Evolutionary conservation across 352 stramenopile genomes (phyloP), one percentile per base, ranked within the genome.

Genomic region (Globisporangium alternatum): DNA sequence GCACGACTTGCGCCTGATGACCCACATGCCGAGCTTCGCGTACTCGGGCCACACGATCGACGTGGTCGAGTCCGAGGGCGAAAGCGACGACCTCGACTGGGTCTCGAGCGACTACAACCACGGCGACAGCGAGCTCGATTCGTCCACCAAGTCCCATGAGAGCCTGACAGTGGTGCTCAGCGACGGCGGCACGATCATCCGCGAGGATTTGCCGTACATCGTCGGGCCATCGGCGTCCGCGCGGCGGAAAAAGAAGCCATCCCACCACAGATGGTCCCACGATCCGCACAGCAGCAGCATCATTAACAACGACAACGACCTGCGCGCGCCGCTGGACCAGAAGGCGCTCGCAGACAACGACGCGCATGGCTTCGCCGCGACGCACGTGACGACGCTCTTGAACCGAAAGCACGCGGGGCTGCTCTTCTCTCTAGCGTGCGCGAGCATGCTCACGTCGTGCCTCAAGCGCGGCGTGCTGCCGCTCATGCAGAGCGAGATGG

Each of bases 391-490:
- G 31, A 65, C 67, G 43, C 74, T 80, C 65, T 55, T 55, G 19
- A 45, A 55, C 61, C 60, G 57, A 1, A 57, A 68, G 56, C 74
- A 78, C 49, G 17, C 70, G 0, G 76, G 76, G 5, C 60, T 81
- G 33, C 48, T 84, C 12, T 54, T 81, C 2, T 84, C 76, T 0
- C 71, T 75, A 8, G 64, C 61, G 28, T 78, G 72, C 21, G 71
- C 76, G 52, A 77, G 74, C 37, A 65, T 84, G 33, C 28, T 84
- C 17, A 80, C 68, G 44, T 80, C 60, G 35, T 77, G 66, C 49
- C 56, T 84, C n/a, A 80, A 84, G 49, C 69, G 70, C 33, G 73
- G 71, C 2, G 66, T 84, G 35, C 43, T 84, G 7, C 64, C 70
- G 39, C 64, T 84, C 25, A 66, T 81, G 44, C 52, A 78, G 25